Evolutionary conservation across 768 basidiomycete genomes (phyloP).

Genomic region (Hygrophoropsis aurantiaca): DNA sequence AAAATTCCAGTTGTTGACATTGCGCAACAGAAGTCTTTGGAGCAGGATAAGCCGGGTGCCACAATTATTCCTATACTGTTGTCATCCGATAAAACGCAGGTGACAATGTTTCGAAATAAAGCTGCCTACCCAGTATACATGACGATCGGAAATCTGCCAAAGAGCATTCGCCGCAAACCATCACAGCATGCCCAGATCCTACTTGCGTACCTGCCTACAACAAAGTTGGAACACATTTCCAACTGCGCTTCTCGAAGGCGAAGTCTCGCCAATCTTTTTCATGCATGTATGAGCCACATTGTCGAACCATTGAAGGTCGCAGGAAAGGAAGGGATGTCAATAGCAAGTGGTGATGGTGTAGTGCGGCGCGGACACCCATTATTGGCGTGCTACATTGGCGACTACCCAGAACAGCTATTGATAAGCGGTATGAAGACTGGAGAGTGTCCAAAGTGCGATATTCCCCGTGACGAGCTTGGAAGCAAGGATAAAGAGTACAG

Average conservation of each 20-base stretch:
- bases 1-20: too few relatives aligned
- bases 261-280: slow-evolving; percentile 5
- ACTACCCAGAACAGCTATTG: slow-evolving; percentile 9
- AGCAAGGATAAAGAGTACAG: not conserved
- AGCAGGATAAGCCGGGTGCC: too few relatives aligned
- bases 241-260: slow-evolving; percentile 6
- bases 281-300: slow-evolving; percentile 4
- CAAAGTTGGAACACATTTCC: slow-evolving; percentile 8
- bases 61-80: not conserved
- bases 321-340: not conserved
- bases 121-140: too few relatives aligned
- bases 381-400: slow-evolving; percentile 4
- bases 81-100: too few relatives aligned
- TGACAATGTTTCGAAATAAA: not conserved
- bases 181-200: too few relatives aligned
- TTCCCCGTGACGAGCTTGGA: slow-evolving; percentile 2
- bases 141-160: not conserved
- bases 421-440: not conserved
- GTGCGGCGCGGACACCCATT: slow-evolving; percentile 1
- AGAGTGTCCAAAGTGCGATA: slow-evolving; percentile 1
- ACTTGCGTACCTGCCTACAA: too few relatives aligned
- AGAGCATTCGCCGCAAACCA: too few relatives aligned
- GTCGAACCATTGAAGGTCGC: slow-evolving; percentile 4
- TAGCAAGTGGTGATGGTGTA: slow-evolving; percentile 6
- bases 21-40: slow-evolving; percentile 28